These are phyloP conservation scores for Brassica incana DNA, from an alignment of 345 rosid species.

Conservation along the genomic window DNA sequence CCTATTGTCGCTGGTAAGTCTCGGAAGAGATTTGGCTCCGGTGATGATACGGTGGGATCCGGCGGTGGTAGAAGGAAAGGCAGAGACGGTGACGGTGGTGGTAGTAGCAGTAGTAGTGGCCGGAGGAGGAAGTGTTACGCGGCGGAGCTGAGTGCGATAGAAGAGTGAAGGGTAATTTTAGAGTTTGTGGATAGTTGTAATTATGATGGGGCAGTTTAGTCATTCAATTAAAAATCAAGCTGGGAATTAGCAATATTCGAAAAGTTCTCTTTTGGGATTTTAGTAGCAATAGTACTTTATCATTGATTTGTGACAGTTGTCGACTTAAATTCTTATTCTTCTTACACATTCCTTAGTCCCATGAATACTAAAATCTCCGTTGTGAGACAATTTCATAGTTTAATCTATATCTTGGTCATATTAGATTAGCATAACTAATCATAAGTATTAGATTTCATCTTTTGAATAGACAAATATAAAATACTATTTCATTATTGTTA, in stretches of 20 bases:
- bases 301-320: constrained; percentile 7
- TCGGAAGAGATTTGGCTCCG: constrained; percentile 22
- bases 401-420: no score
- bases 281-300: not conserved
- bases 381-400: no score
- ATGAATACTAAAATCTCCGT: no score
- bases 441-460: not conserved
- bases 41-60: constrained; percentile 32
- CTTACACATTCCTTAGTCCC: not conserved
- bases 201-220: constrained; percentile 26
- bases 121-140: constrained; percentile 46
- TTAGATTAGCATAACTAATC: not conserved
- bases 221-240: constrained; percentile 3
- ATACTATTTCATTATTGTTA: constrained; percentile 1
- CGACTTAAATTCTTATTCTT: constrained; percentile 51
- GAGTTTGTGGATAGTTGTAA: constrained; percentile 40
- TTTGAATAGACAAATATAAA: not conserved
- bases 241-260: constrained; percentile 28
- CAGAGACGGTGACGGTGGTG: constrained; percentile 28
- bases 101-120: constrained; percentile 24
- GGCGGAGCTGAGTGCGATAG: constrained; percentile 69
- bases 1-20: constrained; percentile 38
- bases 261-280: constrained; percentile 20
- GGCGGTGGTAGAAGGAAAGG: constrained; percentile 22
- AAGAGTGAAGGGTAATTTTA: constrained; percentile 58